Percentiles rank a stretch among this genome's conserved stretches.
phyloP scores from a whole-genome alignment of 2,329 filamentous ascomycete genomes.

The Eutypella sp. region DNA sequence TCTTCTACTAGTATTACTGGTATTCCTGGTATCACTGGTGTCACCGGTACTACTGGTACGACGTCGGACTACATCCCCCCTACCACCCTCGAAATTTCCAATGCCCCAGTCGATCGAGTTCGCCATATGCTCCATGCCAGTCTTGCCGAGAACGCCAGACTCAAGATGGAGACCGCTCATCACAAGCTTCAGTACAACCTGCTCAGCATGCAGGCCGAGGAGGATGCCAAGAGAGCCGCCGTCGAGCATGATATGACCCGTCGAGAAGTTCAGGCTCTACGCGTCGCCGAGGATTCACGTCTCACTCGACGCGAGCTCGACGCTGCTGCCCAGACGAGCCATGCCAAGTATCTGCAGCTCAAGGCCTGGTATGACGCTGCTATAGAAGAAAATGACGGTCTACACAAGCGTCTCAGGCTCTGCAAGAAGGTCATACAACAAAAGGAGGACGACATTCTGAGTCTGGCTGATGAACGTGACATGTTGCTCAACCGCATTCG shows the following conservation, averaged over 20 bases:
- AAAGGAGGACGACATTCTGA: constrained; percentile 67
- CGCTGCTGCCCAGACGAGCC: constrained; percentile 47
- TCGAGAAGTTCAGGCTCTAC: constrained; percentile 79
- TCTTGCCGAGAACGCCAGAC: constrained; percentile 51
- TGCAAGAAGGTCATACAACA: constrained; percentile 76
- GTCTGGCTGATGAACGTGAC: constrained; percentile 69
- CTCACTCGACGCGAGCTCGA: constrained; percentile 53
- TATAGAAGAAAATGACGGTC: constrained; percentile 58
- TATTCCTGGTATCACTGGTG: too few relatives aligned
- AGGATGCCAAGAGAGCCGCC: constrained; percentile 78
- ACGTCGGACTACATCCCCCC: constrained; percentile 42
- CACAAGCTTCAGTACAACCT: constrained; percentile 87
- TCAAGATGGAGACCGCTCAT: constrained; percentile 81
- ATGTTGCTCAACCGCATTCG: constrained; percentile 78
- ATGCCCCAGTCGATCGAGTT: constrained; percentile 51
- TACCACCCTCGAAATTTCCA: constrained; percentile 43
- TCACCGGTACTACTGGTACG: constrained; percentile 1
- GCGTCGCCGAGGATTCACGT: constrained; percentile 65
- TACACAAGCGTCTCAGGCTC: constrained; percentile 61
- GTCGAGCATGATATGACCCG: constrained; percentile 92
- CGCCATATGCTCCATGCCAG: constrained; percentile 50
- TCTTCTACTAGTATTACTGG: too few relatives aligned
- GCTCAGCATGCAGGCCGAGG: constrained; percentile 75
- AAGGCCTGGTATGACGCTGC: constrained; percentile 62
- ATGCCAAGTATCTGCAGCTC: constrained; percentile 54